Conservation (phyloP, 768 basidiomycete genomes). For the Mycena galopus region DNA sequence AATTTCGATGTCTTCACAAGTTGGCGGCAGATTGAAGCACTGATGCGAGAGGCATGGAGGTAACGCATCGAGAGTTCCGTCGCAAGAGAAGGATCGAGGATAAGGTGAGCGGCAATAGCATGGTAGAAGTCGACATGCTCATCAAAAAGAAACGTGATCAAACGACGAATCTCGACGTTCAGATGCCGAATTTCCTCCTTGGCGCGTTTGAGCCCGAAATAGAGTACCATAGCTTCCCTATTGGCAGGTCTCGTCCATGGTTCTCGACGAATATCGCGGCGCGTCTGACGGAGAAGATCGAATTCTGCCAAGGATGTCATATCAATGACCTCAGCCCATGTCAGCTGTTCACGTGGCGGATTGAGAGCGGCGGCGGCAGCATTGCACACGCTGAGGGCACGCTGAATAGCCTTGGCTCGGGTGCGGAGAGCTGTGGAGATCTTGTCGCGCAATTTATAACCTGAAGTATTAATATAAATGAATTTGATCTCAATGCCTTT, state of each 20-base stretch:
- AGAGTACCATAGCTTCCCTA: slow-evolving; percentile 41
- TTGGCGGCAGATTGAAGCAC: too few species aligned
- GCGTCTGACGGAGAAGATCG: slow-evolving; percentile 46
- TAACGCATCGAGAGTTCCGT: too few species aligned
- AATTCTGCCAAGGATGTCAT: slow-evolving; percentile 47
- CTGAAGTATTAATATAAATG: not conserved
- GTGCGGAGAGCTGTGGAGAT: slow-evolving; percentile 1
- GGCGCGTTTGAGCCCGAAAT: slow-evolving; percentile 43
- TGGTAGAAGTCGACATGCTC: not conserved
- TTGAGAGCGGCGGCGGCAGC: not conserved
- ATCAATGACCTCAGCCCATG: slow-evolving; percentile 4
- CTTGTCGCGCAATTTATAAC: slow-evolving; percentile 14
- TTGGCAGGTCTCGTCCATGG: slow-evolving; percentile 45
- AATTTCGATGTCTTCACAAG: too few species aligned
- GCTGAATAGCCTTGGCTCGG: slow-evolving; percentile 1
- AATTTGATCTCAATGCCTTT: not conserved
- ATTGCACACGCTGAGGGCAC: not conserved
- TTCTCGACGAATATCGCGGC: slow-evolving; percentile 42
- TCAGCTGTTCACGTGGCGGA: not conserved
- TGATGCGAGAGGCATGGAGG: too few species aligned
- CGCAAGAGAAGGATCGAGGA: too few species aligned
- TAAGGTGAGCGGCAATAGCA: too few species aligned
- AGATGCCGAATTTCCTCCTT: slow-evolving; percentile 30
- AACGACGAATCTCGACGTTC: slow-evolving; percentile 48
- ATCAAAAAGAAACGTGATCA: slow-evolving; percentile 44